phyloP scores from a whole-genome alignment of 148 eudicot genomes.

The Spergularia marina region DNA sequence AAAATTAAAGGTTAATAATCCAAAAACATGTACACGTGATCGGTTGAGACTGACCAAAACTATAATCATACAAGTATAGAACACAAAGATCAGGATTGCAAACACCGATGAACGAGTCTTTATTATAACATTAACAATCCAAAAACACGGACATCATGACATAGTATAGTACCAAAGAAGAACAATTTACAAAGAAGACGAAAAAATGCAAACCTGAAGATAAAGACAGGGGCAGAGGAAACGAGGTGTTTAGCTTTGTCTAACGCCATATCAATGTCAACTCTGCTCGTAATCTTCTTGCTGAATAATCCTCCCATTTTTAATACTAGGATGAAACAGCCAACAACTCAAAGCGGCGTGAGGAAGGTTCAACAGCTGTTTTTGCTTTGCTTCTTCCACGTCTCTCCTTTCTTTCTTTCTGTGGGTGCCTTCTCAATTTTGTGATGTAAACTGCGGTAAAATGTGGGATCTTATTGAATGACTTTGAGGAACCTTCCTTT shows the following conservation, averaged over 20 bases:
- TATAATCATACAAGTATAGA: too few species aligned
- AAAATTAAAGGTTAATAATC: too few species aligned
- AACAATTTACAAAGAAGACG: background rate
- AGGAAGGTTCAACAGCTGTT: background rate
- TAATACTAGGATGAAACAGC: too few species aligned
- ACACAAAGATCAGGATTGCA: too few species aligned
- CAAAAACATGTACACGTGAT: too few species aligned
- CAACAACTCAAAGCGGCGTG: background rate
- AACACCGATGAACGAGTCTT: too few species aligned
- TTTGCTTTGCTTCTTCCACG: constrained; percentile 11
- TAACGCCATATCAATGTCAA: constrained; percentile 50
- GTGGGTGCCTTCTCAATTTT: background rate
- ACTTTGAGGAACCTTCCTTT: background rate
- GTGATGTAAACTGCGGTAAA: too few species aligned
- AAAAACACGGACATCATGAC: too few species aligned
- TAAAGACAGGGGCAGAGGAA: constrained; percentile 54
- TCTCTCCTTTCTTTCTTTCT: background rate
- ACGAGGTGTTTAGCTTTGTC: constrained; percentile 57
- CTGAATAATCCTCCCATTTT: constrained; percentile 30
- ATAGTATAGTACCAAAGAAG: too few species aligned
- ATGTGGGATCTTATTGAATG: background rate
- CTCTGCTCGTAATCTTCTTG: constrained; percentile 21
- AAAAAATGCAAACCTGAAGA: constrained; percentile 51
- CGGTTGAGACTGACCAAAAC: too few species aligned
- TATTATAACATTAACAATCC: too few species aligned